Conservation (phyloP, 306 rosid species). For the Crotalaria pallida region DNA sequence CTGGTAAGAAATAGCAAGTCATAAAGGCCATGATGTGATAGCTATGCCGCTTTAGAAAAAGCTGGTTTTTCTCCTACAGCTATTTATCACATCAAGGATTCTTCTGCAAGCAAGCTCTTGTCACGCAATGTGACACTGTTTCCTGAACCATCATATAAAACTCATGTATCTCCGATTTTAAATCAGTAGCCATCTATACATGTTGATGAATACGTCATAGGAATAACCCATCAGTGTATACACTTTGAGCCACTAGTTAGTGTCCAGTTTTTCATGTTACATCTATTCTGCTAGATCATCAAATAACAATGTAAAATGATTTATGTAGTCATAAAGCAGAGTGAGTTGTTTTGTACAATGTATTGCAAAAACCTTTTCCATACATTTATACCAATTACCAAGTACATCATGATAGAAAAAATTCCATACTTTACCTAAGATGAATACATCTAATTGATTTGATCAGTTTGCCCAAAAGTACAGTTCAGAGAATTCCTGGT, state of each 20-base stretch:
- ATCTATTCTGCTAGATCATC: constrained; percentile 1
- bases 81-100: not conserved
- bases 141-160: not conserved
- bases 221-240: constrained; percentile 14
- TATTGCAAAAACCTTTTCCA: not conserved
- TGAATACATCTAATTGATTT: not conserved
- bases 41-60: constrained; percentile 14
- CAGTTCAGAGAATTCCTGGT: not conserved
- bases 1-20: not conserved
- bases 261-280: constrained; percentile 10
- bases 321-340: constrained; percentile 4
- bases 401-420: constrained; percentile 14
- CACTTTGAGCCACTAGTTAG: constrained; percentile 2
- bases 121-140: constrained; percentile 8
- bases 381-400: not conserved
- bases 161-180: not conserved
- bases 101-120: not conserved
- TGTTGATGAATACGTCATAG: constrained; percentile 8
- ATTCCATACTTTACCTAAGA: not conserved
- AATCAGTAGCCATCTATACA: not conserved
- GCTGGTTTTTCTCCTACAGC: constrained; percentile 3
- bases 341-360: constrained; percentile 10
- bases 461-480: not conserved
- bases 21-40: constrained; percentile 9
- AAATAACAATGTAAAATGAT: constrained; percentile 20